Percentiles rank a stretch among this genome's conserved stretches.
Conservation (phyloP, 192 early-diverging fungal species). For the Oehlia diaphana region DNA sequence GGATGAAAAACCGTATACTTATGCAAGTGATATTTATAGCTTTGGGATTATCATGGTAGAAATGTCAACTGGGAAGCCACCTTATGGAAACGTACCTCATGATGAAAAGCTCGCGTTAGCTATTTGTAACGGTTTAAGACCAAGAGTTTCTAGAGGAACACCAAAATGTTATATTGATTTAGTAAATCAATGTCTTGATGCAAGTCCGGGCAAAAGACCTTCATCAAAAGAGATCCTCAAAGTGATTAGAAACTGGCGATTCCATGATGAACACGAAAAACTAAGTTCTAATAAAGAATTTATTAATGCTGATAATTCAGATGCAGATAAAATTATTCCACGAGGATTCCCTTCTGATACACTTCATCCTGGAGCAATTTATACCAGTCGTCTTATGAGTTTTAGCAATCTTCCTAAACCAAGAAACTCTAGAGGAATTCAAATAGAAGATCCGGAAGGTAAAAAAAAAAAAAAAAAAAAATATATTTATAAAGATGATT, state of each 20-base stretch:
- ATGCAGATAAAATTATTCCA: background rate
- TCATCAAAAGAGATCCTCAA: too few species aligned
- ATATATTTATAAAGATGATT: too few species aligned
- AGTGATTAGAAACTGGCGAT: background rate
- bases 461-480: too few species aligned
- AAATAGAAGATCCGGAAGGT: too few species aligned
- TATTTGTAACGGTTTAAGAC: conserved; percentile 11
- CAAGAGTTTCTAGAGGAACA: background rate
- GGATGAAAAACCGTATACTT: conserved; percentile 32
- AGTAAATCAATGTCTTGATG: background rate
- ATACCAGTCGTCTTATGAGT: too few species aligned
- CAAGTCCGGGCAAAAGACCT: background rate
- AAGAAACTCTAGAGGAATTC: too few species aligned
- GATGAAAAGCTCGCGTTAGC: background rate
- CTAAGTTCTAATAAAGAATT: background rate
- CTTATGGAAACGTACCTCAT: conserved; percentile 21
- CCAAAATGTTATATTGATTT: conserved; percentile 14
- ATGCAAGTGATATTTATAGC: conserved; percentile 42
- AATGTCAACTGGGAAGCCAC: conserved; percentile 36
- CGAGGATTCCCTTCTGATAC: too few species aligned
- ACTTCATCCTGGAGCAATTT: too few species aligned
- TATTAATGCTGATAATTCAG: background rate
- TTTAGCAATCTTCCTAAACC: too few species aligned
- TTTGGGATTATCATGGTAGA: conserved; percentile 46
- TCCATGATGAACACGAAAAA: too few species aligned